Evolutionary conservation across 1,284 basidiomycete genomes (phyloP).

Genomic region (Rhodotorula sp.): DNA sequence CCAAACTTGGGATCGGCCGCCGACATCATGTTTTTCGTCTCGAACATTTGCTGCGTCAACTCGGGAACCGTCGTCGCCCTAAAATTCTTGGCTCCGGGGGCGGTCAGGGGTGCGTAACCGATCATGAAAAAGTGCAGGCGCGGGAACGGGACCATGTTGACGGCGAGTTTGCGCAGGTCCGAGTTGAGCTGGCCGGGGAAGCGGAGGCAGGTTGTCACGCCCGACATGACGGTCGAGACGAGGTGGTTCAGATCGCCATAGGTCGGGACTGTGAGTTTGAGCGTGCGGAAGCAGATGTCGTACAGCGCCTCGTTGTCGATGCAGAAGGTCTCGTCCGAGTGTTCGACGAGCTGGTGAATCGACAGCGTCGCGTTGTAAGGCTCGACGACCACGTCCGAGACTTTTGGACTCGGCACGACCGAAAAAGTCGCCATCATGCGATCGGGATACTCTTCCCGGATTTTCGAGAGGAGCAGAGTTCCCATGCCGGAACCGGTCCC

Average conservation of each 20-base stretch:
- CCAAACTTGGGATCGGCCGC: constrained; percentile 93
- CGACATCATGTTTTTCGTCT: constrained; percentile 72
- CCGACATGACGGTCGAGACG: constrained; percentile 97
- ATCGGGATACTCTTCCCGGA: constrained; percentile 61
- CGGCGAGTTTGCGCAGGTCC: constrained; percentile 87
- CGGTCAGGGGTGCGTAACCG: constrained; percentile 68
- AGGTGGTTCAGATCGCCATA: constrained; percentile 98
- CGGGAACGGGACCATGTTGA: constrained; percentile 72
- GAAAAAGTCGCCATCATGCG: constrained; percentile 66
- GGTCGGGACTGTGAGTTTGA: constrained; percentile 89
- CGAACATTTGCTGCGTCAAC: constrained; percentile 51
- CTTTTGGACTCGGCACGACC: constrained; percentile 62
- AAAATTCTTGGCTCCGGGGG: constrained; percentile 48
- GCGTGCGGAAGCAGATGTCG: constrained; percentile 95
- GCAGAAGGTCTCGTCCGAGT: constrained; percentile 64
- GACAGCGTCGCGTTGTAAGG: constrained; percentile 65
- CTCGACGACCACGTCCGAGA: constrained; percentile 56
- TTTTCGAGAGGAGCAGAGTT: constrained; percentile 62
- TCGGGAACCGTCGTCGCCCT: constrained; percentile 49
- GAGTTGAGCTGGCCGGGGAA: constrained; percentile 99
- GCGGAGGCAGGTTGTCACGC: constrained; percentile 90
- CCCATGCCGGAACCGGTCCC: constrained; percentile 65
- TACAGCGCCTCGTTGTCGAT: constrained; percentile 96
- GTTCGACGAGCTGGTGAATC: constrained; percentile 63
- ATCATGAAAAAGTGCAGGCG: constrained; percentile 99